These are phyloP conservation scores for Phoma sp. DNA, from an alignment of 2,329 filamentous ascomycete species.

Conservation along the genomic window DNA sequence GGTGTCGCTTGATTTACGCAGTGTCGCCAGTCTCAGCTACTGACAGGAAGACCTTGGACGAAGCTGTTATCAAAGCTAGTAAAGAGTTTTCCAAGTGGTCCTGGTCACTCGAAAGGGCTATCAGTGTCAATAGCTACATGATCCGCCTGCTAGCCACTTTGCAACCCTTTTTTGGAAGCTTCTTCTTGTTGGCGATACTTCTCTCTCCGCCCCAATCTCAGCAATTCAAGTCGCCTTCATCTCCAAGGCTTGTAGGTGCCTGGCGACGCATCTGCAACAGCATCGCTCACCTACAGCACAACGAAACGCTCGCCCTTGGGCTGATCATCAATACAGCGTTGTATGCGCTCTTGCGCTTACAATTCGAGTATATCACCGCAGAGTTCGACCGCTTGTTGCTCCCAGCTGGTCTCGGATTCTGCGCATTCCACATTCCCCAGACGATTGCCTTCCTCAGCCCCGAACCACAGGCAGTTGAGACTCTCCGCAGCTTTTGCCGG, in stretches of 20 bases:
- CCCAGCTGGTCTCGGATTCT: neutral
- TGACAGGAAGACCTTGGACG: neutral
- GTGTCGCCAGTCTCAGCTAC: neutral
- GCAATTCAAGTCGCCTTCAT: neutral
- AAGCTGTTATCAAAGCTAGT: neutral
- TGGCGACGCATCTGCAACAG: neutral
- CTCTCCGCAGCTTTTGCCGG: neutral
- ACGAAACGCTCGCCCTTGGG: neutral
- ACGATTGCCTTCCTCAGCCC: neutral
- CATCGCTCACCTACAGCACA: neutral
- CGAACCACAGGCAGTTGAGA: neutral
- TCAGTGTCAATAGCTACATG: neutral
- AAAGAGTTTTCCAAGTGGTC: constrained; percentile 2
- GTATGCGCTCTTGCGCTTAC: neutral
- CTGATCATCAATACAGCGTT: neutral
- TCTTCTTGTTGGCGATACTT: neutral
- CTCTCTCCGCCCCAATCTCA: neutral
- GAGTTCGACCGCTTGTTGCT: constrained; percentile 3
- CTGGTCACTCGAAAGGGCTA: neutral
- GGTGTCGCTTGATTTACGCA: constrained; percentile 19
- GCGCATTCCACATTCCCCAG: neutral
- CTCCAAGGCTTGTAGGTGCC: neutral
- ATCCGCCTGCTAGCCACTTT: neutral
- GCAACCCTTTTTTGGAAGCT: neutral
- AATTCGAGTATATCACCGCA: constrained; percentile 1